Conservation (phyloP, 1,139 yeast species). For the Suhomyces chickasaworum region DNA sequence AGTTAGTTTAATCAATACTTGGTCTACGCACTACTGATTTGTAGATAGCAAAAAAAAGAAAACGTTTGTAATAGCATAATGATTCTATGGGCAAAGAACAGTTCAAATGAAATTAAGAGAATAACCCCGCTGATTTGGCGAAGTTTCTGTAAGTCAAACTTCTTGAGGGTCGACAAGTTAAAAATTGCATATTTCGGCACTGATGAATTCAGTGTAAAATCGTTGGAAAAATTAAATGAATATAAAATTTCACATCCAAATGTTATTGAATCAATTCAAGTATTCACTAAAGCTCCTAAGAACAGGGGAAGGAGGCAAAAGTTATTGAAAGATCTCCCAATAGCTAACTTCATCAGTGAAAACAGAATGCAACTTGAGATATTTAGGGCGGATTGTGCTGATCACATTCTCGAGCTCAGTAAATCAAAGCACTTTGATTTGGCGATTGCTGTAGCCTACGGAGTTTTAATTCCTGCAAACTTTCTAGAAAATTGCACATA, state of each 20-base stretch:
- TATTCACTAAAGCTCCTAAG: slow-evolving; percentile 69
- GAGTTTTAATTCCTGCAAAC: slow-evolving; percentile 67
- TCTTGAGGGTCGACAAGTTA: slow-evolving; percentile 5
- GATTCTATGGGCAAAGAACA: neutral
- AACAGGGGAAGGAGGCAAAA: slow-evolving; percentile 67
- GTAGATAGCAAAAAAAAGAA: too few species aligned
- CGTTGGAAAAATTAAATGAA: slow-evolving; percentile 50
- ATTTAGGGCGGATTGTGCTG: slow-evolving; percentile 59
- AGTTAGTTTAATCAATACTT: too few species aligned
- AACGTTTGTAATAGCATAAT: neutral
- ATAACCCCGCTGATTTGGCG: neutral
- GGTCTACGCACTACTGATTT: too few species aligned
- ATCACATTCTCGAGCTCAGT: slow-evolving; percentile 49
- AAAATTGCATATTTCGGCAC: slow-evolving; percentile 77
- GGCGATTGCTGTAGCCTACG: slow-evolving; percentile 89
- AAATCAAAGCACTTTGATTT: slow-evolving; percentile 47
- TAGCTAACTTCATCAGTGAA: slow-evolving; percentile 34
- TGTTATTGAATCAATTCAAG: slow-evolving; percentile 50
- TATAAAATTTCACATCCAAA: slow-evolving; percentile 30
- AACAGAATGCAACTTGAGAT: slow-evolving; percentile 31
- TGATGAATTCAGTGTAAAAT: slow-evolving; percentile 68
- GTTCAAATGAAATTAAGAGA: neutral
- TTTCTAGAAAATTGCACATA: slow-evolving; percentile 51
- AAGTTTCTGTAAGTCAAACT: neutral
- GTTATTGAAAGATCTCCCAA: slow-evolving; percentile 53